Base-by-base conservation (phyloP, 1,284 basidiomycete genomes). In the Pterulicium gracile region DNA sequence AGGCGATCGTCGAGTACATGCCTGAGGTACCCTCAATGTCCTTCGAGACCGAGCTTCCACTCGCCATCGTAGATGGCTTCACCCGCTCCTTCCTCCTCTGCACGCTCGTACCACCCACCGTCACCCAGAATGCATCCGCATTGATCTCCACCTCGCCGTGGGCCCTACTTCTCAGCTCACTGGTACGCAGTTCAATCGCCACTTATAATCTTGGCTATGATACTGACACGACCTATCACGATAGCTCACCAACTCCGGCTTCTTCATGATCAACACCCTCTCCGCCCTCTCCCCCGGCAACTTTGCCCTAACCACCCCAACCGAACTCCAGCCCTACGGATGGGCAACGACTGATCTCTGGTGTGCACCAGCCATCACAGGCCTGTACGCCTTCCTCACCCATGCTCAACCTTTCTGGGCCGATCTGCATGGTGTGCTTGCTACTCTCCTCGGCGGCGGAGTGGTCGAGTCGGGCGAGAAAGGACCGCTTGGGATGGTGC, bases 381-480 rank as follows among this genome's bases (percentile, higher is more conserved):
- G 68, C 0, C 58, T 87, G 10, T 86, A 79, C 55, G 80, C 84
- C 45, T 72, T 83, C 51, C 70, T 87, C 48, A 88, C 85, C 14
- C 82, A 88, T 54, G 76, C 80, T 1, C 83, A 86, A 60, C 82
- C 83, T 0, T 84, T 84, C 62, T 88, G 83, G 80, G 73, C 72
- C 0, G 73, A 79, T 21, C 49, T 73, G 23, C 81, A 86, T 51
- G 50, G 57, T 4, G 53, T 75, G 24, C 52, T 80, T 32, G 56
- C 68, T 18, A 62, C 65, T 4, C 53, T 70, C 51, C 64, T 78
- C 34, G 62, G 62, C 24, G 61, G 63, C 12, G 53, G 56, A 40
- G 51, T 50, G 43, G 52, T 46, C 3, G 49, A 55, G 17, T 54
- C 51, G 39, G 42, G 49, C 7, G 53, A 47, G 24, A 54, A 56